Evolutionary conservation across 164 flowering plant species (phyloP), one percentile per base, ranked within the genome.

Genomic region (Warburgia ugandensis): DNA sequence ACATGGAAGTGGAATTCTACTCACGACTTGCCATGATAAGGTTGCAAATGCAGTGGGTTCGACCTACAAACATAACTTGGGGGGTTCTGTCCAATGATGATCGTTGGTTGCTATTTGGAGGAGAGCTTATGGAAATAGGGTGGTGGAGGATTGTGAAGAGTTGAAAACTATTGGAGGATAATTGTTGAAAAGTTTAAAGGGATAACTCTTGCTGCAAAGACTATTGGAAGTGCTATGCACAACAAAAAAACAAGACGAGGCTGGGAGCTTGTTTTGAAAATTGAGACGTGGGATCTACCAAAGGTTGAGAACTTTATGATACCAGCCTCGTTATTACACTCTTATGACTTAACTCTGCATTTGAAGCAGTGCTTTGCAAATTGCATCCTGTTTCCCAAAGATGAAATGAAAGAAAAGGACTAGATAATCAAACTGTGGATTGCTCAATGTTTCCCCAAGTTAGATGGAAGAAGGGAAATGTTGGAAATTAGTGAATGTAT

Each of bases 361-460:
- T 38, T 64, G 30, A 64, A 47, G 46, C 49, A 35, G 14, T 58
- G 65, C 22, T 56, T 66, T 42, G 48, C 58, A 0, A 60, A 38
- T 46, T 66, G 69, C 53, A 56, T 58, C 2, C n/a, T 66, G 14
- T 66, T 55, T 41, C 69, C 65, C 0, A 60, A 60, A 32, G 54
- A 51, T 20, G 19, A 40, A 16, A 16, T 9, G 0, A 36, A 56
- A 11, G 12, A 21, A 2, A 66, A 56, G 41, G 57, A 47, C 6
- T 5, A 14, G 11, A 7, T 66, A 17, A 40, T 66, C n/a, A 39
- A 45, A 33, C 19, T 56, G 13, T 66, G 69, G 69, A 60, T 56
- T n/a, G 58, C 52, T 7, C 40, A 60, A 46, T 58, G 58, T 3
- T 45, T 52, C 29, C 27, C 53, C 22, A 28, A n/a, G n/a, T 19